These are phyloP conservation scores for Dendryphion nanum DNA, from an alignment of 2,329 filamentous ascomycete genomes.

Conservation along the genomic window DNA sequence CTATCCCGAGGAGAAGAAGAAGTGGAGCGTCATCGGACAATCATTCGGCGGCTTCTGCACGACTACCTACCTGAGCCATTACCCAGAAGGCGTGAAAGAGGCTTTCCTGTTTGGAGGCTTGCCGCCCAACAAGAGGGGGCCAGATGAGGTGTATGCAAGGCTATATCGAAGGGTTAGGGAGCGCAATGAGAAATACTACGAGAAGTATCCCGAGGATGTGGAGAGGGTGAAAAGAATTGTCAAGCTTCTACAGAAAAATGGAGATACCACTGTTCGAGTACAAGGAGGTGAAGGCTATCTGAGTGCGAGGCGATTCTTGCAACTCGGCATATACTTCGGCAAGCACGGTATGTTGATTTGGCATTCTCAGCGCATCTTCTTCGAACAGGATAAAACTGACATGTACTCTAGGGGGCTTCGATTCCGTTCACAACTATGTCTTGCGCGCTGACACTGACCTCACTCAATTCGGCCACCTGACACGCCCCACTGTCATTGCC, in stretches of 20 bases:
- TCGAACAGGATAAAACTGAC: not conserved
- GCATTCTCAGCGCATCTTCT: not conserved
- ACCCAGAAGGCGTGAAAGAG: slow-evolving; percentile 74
- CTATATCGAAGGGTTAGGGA: slow-evolving; percentile 68
- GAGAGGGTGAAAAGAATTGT: slow-evolving; percentile 66
- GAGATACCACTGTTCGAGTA: slow-evolving; percentile 60
- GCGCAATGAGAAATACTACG: slow-evolving; percentile 77
- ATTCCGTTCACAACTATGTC: slow-evolving; percentile 55
- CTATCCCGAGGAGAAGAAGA: slow-evolving; percentile 66
- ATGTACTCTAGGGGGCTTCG: slow-evolving; percentile 21
- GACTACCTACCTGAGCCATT: slow-evolving; percentile 79
- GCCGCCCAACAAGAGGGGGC: slow-evolving; percentile 68
- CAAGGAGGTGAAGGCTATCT: slow-evolving; percentile 68
- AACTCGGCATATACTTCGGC: slow-evolving; percentile 76
- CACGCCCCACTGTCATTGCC: slow-evolving; percentile 64
- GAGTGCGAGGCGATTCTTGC: slow-evolving; percentile 72
- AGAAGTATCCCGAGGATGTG: slow-evolving; percentile 80
- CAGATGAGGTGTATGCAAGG: slow-evolving; percentile 73
- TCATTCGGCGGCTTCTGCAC: slow-evolving; percentile 88
- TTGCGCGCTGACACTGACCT: slow-evolving; percentile 71
- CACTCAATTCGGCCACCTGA: slow-evolving; percentile 72
- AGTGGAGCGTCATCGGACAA: slow-evolving; percentile 87
- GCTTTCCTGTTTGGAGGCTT: slow-evolving; percentile 81
- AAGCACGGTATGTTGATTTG: slow-evolving; percentile 57
- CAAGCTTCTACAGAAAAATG: slow-evolving; percentile 57